Conservation (phyloP, 257 asterid species). For the Lycium barbarum region DNA sequence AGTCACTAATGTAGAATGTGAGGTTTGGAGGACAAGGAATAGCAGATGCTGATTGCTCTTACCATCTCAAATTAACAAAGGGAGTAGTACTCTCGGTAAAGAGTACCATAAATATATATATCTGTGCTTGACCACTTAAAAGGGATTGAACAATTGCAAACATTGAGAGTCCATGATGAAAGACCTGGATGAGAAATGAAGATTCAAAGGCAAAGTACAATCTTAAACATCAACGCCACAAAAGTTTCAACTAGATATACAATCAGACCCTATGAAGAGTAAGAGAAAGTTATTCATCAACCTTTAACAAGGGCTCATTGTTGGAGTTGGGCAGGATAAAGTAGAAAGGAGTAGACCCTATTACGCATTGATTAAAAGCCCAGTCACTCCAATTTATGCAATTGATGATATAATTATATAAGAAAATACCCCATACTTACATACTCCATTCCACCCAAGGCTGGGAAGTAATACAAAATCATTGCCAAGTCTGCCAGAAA, state of each 20-base stretch:
- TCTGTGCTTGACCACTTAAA: conserved; percentile 81
- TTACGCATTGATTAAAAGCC: conserved; percentile 8
- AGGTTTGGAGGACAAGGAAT: conserved; percentile 24
- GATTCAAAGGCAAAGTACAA: conserved; percentile 19
- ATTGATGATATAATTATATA: background rate
- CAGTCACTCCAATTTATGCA: background rate
- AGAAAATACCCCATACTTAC: conserved; percentile 58
- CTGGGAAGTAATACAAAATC: conserved; percentile 70
- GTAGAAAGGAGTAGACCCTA: background rate
- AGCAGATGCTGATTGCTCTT: conserved; percentile 31
- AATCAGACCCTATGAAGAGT: conserved; percentile 24
- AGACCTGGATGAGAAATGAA: conserved; percentile 53
- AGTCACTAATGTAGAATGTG: conserved; percentile 11
- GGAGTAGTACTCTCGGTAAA: conserved; percentile 96
- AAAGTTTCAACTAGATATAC: background rate
- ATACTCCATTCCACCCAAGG: conserved; percentile 88
- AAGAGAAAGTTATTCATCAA: conserved; percentile 19
- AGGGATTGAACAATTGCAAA: conserved; percentile 73
- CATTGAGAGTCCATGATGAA: conserved; percentile 92
- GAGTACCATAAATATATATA: conserved; percentile 85
- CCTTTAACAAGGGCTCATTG: conserved; percentile 1
- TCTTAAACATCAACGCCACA: background rate
- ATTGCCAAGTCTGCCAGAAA: conserved; percentile 80
- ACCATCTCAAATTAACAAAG: conserved; percentile 93
- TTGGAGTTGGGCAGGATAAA: background rate